A percentile compares a stretch with the other conserved stretches of the same genome.
Evolutionary conservation across 2,329 filamentous ascomycete genomes (phyloP).

Genomic region (Claviceps sp.): DNA sequence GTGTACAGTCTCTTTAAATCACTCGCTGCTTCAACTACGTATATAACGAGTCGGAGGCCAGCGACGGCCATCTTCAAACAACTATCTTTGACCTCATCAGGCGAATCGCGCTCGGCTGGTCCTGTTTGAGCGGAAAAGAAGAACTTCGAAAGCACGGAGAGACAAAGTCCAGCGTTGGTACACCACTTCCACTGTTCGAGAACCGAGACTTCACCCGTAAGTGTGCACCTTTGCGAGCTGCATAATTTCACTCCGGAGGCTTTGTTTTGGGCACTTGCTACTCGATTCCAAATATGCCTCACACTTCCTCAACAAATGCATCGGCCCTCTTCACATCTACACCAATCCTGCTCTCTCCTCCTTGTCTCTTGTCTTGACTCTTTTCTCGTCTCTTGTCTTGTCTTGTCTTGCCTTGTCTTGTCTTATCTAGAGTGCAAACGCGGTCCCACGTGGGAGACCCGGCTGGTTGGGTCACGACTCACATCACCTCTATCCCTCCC

Average conservation of each 20-base stretch:
- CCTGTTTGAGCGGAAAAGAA: too few relatives aligned
- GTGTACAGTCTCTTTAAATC: too few relatives aligned
- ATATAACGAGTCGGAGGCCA: too few relatives aligned
- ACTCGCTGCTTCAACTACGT: too few relatives aligned
- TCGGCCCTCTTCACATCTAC: not conserved
- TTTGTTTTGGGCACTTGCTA: too few relatives aligned
- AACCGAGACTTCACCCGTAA: not conserved
- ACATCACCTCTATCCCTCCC: constrained; percentile 1
- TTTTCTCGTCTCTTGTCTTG: not conserved
- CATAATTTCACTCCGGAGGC: too few relatives aligned
- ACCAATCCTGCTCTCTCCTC: not conserved
- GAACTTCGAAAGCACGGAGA: too few relatives aligned
- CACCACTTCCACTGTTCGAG: not conserved
- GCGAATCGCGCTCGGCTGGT: too few relatives aligned
- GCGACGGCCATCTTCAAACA: too few relatives aligned
- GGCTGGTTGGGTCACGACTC: constrained; percentile 1
- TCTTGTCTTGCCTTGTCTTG: not conserved
- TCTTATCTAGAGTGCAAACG: not conserved
- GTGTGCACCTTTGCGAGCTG: not conserved
- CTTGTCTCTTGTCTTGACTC: not conserved
- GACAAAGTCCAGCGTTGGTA: not conserved
- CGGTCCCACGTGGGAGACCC: constrained; percentile 5
- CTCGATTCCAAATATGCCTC: too few relatives aligned
- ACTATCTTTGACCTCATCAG: too few relatives aligned
- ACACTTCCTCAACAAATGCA: too few relatives aligned